phyloP scores from a whole-genome alignment of 331 rosid species.

The Quercus phellos region DNA sequence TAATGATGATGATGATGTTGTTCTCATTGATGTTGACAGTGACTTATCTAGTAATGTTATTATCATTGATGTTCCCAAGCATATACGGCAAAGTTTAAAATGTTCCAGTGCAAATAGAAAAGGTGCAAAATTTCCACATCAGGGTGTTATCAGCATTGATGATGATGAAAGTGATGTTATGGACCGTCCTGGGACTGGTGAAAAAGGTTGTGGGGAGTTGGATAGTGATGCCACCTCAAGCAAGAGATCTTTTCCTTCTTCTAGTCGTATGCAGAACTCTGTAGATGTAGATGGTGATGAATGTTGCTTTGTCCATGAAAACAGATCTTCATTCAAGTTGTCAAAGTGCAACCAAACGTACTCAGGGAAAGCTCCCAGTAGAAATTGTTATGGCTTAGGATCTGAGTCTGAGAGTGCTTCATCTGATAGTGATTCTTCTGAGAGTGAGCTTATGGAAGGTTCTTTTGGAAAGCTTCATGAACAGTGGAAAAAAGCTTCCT shows the following conservation, averaged over 20 bases:
- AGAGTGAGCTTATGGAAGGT: slow-evolving; percentile 67
- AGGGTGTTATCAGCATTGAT: slow-evolving; percentile 58
- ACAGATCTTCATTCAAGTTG: slow-evolving; percentile 29
- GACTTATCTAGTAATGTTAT: slow-evolving; percentile 52
- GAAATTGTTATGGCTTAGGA: slow-evolving; percentile 50
- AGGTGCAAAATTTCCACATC: slow-evolving; percentile 23
- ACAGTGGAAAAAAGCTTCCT: slow-evolving; percentile 67
- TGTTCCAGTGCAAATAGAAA: slow-evolving; percentile 36
- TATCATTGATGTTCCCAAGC: slow-evolving; percentile 41
- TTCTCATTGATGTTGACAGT: slow-evolving; percentile 56
- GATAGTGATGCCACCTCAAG: slow-evolving; percentile 82
- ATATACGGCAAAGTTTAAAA: slow-evolving; percentile 15
- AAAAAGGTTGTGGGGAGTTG: slow-evolving; percentile 51
- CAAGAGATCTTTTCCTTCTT: slow-evolving; percentile 34
- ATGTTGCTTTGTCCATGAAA: slow-evolving; percentile 31
- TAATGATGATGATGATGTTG: slow-evolving; percentile 29
- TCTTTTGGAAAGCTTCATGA: slow-evolving; percentile 39
- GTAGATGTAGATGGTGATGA: slow-evolving; percentile 37
- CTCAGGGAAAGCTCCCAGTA: slow-evolving; percentile 27
- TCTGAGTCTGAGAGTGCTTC: slow-evolving; percentile 34
- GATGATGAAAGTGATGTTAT: slow-evolving; percentile 45
- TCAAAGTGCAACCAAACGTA: slow-evolving; percentile 32
- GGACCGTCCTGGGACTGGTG: slow-evolving; percentile 20
- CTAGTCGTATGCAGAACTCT: slow-evolving; percentile 18
- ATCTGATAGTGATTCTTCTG: slow-evolving; percentile 71